phyloP scores from a whole-genome alignment of 495 filamentous ascomycete species.

The Penicillium robsamsonii region DNA sequence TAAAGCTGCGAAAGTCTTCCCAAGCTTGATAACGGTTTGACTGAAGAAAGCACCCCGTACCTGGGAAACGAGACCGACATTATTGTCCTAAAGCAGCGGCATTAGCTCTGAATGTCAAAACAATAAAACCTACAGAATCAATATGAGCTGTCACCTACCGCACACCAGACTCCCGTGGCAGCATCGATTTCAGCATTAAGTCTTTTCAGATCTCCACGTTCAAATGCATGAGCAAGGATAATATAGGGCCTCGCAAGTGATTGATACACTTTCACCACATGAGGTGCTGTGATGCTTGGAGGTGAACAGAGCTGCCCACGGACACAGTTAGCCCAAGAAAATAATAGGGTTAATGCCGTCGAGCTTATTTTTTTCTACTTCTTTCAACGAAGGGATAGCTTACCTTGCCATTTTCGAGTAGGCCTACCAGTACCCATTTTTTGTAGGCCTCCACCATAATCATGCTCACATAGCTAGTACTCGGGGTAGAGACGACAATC shows the following conservation, averaged over 20 bases:
- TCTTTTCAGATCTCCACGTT: constrained; percentile 51
- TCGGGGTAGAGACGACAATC: constrained; percentile 63
- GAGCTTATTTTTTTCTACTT: neutral
- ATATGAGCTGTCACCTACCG: constrained; percentile 43
- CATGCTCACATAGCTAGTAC: constrained; percentile 58
- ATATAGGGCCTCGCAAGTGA: constrained; percentile 68
- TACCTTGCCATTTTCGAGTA: constrained; percentile 70
- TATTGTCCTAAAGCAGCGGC: constrained; percentile 51
- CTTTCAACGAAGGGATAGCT: neutral
- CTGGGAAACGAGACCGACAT: constrained; percentile 54
- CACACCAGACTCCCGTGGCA: constrained; percentile 55
- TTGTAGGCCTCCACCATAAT: constrained; percentile 90
- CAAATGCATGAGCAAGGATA: constrained; percentile 65
- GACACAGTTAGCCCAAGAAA: constrained; percentile 16
- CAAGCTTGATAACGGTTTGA: constrained; percentile 44
- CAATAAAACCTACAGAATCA: neutral
- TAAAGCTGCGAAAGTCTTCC: constrained; percentile 47
- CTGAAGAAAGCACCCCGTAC: constrained; percentile 47
- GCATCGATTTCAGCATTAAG: constrained; percentile 58
- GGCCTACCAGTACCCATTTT: constrained; percentile 81
- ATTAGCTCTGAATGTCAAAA: constrained; percentile 9
- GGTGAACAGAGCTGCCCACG: constrained; percentile 31
- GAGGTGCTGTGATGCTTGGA: constrained; percentile 45
- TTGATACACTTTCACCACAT: constrained; percentile 56
- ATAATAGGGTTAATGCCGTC: constrained; percentile 8